A percentile compares a stretch with the other conserved stretches of the same genome.
These are phyloP conservation scores for Cutaneotrichosporon sp. DNA, from an alignment of 1,284 basidiomycete genomes.

Conservation along the genomic window DNA sequence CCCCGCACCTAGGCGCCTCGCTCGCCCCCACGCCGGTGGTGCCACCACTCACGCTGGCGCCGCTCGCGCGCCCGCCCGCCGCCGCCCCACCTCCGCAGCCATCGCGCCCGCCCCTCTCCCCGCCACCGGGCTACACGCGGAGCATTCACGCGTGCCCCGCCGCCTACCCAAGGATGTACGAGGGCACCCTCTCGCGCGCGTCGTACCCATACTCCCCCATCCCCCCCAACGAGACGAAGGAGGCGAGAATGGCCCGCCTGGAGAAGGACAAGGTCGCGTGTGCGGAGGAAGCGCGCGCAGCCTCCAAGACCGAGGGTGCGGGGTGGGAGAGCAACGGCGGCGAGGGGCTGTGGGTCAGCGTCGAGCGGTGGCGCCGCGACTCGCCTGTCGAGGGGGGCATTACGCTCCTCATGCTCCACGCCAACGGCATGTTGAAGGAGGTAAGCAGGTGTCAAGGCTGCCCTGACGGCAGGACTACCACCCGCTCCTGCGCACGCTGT, in stretches of 20 bases:
- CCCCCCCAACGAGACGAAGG: conserved; percentile 20
- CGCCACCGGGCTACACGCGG: conserved; percentile 51
- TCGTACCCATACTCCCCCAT: conserved; percentile 23
- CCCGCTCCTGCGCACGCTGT: conserved; percentile 60
- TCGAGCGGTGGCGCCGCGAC: conserved; percentile 25
- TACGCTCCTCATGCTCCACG: conserved; percentile 73
- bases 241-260: conserved; percentile 41
- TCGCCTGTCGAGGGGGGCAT: conserved; percentile 52
- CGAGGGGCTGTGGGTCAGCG: conserved; percentile 48
- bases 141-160: conserved; percentile 72
- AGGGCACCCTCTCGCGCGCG: conserved; percentile 26
- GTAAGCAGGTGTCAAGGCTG: conserved; percentile 51
- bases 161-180: conserved; percentile 61
- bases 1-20: not conserved
- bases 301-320: conserved; percentile 11
- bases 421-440: conserved; percentile 82
- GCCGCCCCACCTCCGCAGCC: not conserved
- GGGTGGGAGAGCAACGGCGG: conserved; percentile 16
- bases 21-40: not conserved
- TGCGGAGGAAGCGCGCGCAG: conserved; percentile 12
- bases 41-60: not conserved
- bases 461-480: conserved; percentile 58
- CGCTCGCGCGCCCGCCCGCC: not conserved
- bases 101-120: conserved; percentile 26
- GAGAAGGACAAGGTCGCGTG: conserved; percentile 15